Base-by-base conservation (phyloP, 2,329 filamentous ascomycete species). In the Aspergillus japonicus region DNA sequence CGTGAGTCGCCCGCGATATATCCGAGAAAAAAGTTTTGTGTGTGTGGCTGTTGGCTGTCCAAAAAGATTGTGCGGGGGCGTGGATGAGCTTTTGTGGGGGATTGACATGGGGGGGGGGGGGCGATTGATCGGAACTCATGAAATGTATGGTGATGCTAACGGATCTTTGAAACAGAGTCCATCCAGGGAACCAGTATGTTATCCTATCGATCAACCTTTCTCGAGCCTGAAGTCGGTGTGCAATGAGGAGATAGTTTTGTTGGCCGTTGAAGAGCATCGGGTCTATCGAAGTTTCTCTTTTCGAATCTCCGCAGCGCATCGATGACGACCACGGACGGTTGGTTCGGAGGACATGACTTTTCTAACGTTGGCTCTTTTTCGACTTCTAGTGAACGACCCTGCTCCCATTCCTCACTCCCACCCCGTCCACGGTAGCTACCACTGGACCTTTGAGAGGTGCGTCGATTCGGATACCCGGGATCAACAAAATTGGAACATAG, bases 401-500 rank as follows among this genome's bases (percentile, higher is more conserved):
- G 90, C 86, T 33, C 86, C 86, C 44, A 78, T 96, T 24, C 93
- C 92, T 50, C 75, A 85, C 23, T 80, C 91, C 56, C 86, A 85
- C 68, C 87, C 94, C 47, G 82, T 87, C 58, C 91, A 99, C 81
- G 95, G 95, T 70, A 96, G 90, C 78, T 99, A 98, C 83, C 95
- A 99, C 85, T 99, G 95, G 95, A 91, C 90, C 62, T 96, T 96
- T 73, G 95, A 99, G 84, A 83, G 87, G 84, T 86, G 73, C 59
- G 70, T 69, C 39, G 26, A n/a, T 49, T 23, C 26, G 19, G 57
- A 35, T 14, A 51, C 29, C 35, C 31, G n/a, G 31, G 19, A 14
- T 29, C 29, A 48, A 48, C 21, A 12, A 24, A 3, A 35, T 16
- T 11, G 19, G 24, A 50, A 42, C 10, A 8, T 29, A 19, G 33